A percentile compares a stretch with the other conserved stretches of the same genome.
Conservation (phyloP, 306 rosid genomes). For the Vigna hirtella region DNA sequence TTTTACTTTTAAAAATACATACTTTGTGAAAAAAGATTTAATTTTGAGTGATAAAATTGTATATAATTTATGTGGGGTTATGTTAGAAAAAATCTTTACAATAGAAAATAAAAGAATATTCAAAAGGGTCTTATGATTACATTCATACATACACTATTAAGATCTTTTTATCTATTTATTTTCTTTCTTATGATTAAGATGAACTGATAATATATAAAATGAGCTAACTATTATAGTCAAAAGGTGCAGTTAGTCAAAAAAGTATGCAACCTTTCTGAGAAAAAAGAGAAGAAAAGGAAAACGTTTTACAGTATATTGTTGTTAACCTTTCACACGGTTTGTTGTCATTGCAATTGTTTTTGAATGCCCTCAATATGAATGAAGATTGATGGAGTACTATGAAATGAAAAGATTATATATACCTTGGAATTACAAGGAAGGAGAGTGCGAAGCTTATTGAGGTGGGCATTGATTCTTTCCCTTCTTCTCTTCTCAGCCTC, state of each 20-base stretch:
- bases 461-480: conserved; percentile 91
- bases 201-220: too few species aligned
- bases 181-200: too few species aligned
- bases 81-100: too few species aligned
- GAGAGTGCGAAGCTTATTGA: conserved; percentile 82
- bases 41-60: background rate
- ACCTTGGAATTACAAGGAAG: conserved; percentile 99
- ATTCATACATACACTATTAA: too few species aligned
- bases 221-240: too few species aligned
- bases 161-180: too few species aligned
- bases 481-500: conserved; percentile 96
- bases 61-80: background rate
- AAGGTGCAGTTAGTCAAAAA: conserved; percentile 36
- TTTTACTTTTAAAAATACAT: too few species aligned
- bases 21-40: too few species aligned
- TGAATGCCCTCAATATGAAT: too few species aligned
- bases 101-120: background rate
- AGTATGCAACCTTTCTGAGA: conserved; percentile 36
- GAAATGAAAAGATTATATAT: background rate
- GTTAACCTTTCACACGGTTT: background rate
- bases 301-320: background rate
- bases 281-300: background rate
- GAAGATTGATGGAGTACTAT: too few species aligned
- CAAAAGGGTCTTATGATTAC: background rate
- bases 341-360: background rate